Conservation (phyloP, 352 stramenopile species). For the Phytophthora idaei region DNA sequence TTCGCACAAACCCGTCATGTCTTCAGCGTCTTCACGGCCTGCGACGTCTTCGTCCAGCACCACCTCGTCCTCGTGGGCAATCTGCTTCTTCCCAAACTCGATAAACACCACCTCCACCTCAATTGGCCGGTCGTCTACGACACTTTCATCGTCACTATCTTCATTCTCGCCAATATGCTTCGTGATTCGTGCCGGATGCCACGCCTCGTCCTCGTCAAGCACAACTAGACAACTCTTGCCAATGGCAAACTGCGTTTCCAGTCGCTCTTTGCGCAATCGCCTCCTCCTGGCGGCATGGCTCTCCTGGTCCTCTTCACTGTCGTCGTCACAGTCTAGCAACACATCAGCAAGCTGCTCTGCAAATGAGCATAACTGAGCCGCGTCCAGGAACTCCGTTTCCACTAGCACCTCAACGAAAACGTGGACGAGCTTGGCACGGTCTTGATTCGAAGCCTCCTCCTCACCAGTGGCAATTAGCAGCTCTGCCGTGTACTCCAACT, state of each 20-base stretch:
- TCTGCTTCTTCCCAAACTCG: slow-evolving; percentile 80
- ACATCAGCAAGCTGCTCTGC: slow-evolving; percentile 29
- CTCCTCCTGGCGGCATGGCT: slow-evolving; percentile 20
- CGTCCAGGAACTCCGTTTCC: slow-evolving; percentile 47
- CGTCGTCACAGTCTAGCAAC: slow-evolving; percentile 20
- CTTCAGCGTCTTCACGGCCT: slow-evolving; percentile 55
- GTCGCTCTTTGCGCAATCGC: slow-evolving; percentile 27
- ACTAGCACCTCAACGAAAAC: slow-evolving; percentile 52
- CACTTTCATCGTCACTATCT: slow-evolving; percentile 11
- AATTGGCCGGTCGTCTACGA: slow-evolving; percentile 23
- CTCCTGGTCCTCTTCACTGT: slow-evolving; percentile 35
- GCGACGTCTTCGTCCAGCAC: slow-evolving; percentile 81
- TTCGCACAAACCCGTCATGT: slow-evolving; percentile 69
- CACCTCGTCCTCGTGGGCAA: slow-evolving; percentile 55
- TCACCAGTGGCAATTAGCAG: slow-evolving; percentile 57
- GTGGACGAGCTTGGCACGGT: slow-evolving; percentile 28
- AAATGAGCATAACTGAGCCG: slow-evolving; percentile 18
- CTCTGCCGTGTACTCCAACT: slow-evolving; percentile 74
- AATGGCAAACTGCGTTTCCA: slow-evolving; percentile 58
- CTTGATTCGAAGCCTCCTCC: slow-evolving; percentile 29
- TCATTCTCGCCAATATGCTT: slow-evolving; percentile 38
- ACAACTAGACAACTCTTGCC: slow-evolving; percentile 68
- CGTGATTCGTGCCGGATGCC: slow-evolving; percentile 70
- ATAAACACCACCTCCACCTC: slow-evolving; percentile 74
- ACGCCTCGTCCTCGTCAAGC: slow-evolving; percentile 71